Conservation (phyloP, 108 stramenopile genomes). For the Skeletonema costatum region DNA sequence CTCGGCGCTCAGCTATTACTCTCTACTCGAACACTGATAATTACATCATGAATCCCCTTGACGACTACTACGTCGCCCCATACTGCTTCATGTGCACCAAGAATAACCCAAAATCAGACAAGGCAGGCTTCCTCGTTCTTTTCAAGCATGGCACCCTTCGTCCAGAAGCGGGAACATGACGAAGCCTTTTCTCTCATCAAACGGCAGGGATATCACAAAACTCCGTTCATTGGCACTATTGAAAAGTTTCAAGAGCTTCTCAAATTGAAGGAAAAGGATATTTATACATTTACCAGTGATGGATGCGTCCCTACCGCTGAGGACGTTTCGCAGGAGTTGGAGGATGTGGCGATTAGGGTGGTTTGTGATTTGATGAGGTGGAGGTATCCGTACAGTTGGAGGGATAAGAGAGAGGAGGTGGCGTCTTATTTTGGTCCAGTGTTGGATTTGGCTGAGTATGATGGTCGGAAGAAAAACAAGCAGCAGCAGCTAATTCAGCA, state of each 20-base stretch:
- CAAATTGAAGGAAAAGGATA: not conserved
- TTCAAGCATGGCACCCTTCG: not conserved
- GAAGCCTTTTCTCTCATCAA: not conserved
- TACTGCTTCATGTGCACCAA: not conserved
- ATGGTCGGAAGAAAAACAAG: not conserved
- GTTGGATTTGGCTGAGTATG: not conserved
- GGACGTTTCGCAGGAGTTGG: not conserved
- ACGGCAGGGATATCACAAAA: not conserved
- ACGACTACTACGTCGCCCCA: not conserved
- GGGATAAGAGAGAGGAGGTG: not conserved
- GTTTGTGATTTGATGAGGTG: not conserved
- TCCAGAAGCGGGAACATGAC: not conserved
- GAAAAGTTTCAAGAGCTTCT: not conserved
- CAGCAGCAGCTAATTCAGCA: not conserved
- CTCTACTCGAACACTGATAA: not conserved
- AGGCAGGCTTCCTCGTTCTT: not conserved
- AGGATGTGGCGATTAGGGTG: not conserved
- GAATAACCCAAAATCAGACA: not conserved
- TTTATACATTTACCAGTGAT: not conserved
- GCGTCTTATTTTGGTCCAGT: not conserved
- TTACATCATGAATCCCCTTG: not conserved
- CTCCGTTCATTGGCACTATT: not conserved
- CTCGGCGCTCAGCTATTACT: not conserved
- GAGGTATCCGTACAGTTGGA: not conserved
- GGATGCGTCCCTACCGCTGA: not conserved